These are phyloP conservation scores for Talaromyces adpressus DNA, from an alignment of 495 filamentous ascomycete genomes.

Conservation along the genomic window DNA sequence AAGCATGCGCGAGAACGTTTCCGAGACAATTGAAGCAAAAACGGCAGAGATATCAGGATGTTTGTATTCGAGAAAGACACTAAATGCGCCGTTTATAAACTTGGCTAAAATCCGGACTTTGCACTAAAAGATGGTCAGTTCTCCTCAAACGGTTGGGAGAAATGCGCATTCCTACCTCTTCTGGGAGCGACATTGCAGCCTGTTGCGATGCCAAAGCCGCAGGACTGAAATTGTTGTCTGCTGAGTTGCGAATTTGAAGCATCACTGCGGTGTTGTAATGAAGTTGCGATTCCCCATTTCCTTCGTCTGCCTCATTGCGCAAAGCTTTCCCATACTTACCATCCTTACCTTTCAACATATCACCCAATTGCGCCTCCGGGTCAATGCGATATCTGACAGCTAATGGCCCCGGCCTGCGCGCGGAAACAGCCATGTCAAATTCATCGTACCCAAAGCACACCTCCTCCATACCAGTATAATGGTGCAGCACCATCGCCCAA, in stretches of 20 bases:
- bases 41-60: constrained; percentile 36
- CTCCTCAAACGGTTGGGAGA: not conserved
- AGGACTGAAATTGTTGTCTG: constrained; percentile 9
- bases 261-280: constrained; percentile 35
- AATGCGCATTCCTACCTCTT: constrained; percentile 21
- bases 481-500: constrained; percentile 48
- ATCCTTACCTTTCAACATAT: not conserved
- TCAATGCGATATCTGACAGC: not conserved
- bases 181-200: constrained; percentile 26
- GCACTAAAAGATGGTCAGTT: constrained; percentile 23
- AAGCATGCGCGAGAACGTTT: constrained; percentile 21
- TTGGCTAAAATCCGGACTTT: constrained; percentile 41
- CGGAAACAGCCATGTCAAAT: constrained; percentile 19
- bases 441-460: constrained; percentile 50
- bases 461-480: constrained; percentile 46
- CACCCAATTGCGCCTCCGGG: not conserved
- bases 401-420: not conserved
- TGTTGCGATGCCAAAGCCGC: constrained; percentile 13
- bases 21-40: constrained; percentile 36
- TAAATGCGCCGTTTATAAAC: constrained; percentile 30
- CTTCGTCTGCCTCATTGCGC: constrained; percentile 9
- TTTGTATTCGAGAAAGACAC: constrained; percentile 41
- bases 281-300: constrained; percentile 9
- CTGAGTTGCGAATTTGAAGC: constrained; percentile 27
- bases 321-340: not conserved